These are phyloP conservation scores for Termitomyces sp. DNA, from an alignment of 768 basidiomycete genomes.

Conservation along the genomic window DNA sequence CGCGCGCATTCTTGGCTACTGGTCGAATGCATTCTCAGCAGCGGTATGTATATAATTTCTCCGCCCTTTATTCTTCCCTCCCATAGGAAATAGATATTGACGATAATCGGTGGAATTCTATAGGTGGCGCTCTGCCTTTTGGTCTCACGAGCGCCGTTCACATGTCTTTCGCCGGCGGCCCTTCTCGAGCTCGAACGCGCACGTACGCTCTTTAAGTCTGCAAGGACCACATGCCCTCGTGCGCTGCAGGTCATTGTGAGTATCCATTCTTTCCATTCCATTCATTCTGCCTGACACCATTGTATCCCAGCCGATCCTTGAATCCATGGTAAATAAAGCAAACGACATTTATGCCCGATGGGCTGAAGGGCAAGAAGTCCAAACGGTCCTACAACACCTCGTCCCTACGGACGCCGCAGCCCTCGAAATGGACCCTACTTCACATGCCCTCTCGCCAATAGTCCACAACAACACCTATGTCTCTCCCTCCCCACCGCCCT, in stretches of 20 bases:
- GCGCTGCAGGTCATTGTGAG: conserved; percentile 44
- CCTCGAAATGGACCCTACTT: conserved; percentile 13
- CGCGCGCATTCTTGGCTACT: conserved; percentile 48
- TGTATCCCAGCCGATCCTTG: conserved; percentile 38
- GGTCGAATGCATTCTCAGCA: conserved; percentile 53
- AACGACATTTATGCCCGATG: conserved; percentile 46
- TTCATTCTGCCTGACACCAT: background rate
- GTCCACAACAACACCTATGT: conserved; percentile 13
- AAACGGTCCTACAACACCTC: conserved; percentile 34
- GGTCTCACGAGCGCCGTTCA: conserved; percentile 64
- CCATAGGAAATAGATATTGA: background rate
- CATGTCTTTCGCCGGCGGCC: conserved; percentile 58
- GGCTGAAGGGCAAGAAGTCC: conserved; percentile 41
- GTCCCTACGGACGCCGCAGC: conserved; percentile 17
- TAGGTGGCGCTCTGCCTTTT: conserved; percentile 50
- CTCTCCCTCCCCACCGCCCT: conserved; percentile 19
- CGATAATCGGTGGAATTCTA: background rate
- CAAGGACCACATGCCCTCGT: conserved; percentile 42
- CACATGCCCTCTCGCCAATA: conserved; percentile 4
- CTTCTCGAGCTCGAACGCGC: conserved; percentile 58
- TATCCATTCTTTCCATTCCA: conserved; percentile 3
- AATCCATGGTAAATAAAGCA: conserved; percentile 49
- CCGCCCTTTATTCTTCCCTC: background rate
- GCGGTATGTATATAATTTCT: conserved; percentile 44
- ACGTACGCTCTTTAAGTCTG: conserved; percentile 39